Conservation (phyloP, 2,329 filamentous ascomycete species). For the Hypoxylon sp. region DNA sequence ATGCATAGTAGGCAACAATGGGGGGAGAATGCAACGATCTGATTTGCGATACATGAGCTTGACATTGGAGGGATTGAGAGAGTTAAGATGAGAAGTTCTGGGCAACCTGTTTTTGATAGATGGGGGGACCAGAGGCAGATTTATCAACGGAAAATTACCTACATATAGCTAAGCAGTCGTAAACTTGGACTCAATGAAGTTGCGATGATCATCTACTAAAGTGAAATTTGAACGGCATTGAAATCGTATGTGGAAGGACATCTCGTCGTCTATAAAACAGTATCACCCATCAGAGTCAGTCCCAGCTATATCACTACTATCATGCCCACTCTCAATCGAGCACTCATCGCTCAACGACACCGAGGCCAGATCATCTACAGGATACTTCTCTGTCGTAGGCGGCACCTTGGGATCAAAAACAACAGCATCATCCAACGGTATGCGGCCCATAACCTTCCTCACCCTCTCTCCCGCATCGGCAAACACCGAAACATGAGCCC, state of each 20-base stretch:
- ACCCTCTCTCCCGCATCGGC: constrained; percentile 18
- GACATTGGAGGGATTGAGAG: too few species aligned
- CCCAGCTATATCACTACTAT: not conserved
- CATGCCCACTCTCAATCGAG: constrained; percentile 22
- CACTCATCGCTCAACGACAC: constrained; percentile 17
- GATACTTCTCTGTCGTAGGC: constrained; percentile 31
- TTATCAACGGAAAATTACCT: too few species aligned
- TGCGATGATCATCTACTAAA: too few species aligned
- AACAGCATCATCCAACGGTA: constrained; percentile 28
- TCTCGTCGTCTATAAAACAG: not conserved
- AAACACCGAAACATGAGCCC: constrained; percentile 12
- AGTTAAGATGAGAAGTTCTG: too few species aligned
- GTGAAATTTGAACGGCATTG: not conserved
- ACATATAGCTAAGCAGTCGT: too few species aligned
- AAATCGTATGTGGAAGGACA: not conserved
- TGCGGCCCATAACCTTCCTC: constrained; percentile 16
- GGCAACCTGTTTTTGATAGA: too few species aligned
- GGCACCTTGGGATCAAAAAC: constrained; percentile 22
- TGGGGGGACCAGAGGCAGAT: too few species aligned
- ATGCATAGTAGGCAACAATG: not conserved
- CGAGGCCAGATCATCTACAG: constrained; percentile 12
- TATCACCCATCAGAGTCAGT: not conserved
- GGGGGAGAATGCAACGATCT: not conserved
- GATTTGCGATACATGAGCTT: not conserved
- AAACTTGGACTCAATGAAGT: too few species aligned